phyloP scores from a whole-genome alignment of 2,329 filamentous ascomycete genomes.

The Ilyonectria robusta region DNA sequence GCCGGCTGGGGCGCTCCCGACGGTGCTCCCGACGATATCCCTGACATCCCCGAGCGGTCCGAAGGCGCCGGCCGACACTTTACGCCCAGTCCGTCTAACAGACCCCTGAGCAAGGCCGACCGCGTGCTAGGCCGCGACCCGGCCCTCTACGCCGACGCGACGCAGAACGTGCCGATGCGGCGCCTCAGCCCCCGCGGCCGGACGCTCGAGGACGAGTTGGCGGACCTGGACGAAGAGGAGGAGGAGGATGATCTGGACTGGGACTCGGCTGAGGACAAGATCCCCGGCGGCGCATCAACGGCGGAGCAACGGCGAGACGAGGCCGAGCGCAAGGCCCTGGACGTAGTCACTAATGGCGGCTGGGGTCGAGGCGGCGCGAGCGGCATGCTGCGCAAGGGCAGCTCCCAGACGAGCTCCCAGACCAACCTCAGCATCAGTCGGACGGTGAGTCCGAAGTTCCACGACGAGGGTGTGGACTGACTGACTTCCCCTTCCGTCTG shows the following conservation, averaged over 20 bases:
- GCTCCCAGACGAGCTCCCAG: constrained; percentile 37
- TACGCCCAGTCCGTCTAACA: constrained; percentile 42
- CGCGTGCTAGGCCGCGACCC: constrained; percentile 71
- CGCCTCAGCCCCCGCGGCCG: constrained; percentile 63
- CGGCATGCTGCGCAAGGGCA: constrained; percentile 58
- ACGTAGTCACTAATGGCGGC: constrained; percentile 58
- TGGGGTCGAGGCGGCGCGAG: constrained; percentile 60
- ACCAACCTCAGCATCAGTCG: constrained; percentile 30
- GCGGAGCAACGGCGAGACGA: constrained; percentile 55
- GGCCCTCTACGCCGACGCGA: constrained; percentile 66
- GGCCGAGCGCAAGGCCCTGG: constrained; percentile 61
- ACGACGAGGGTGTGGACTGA: constrained; percentile 54
- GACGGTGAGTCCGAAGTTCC: constrained; percentile 41
- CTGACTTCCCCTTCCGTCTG: neutral
- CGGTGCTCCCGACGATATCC: constrained; percentile 38
- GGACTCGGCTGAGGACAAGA: constrained; percentile 52
- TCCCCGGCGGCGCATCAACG: constrained; percentile 42
- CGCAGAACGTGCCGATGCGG: constrained; percentile 61
- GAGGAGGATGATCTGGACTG: constrained; percentile 52
- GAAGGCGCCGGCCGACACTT: constrained; percentile 54
- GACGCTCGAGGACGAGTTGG: constrained; percentile 59
- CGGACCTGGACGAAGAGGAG: constrained; percentile 57
- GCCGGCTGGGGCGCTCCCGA: constrained; percentile 74
- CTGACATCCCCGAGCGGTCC: constrained; percentile 44
- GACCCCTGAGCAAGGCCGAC: constrained; percentile 69